phyloP scores from a whole-genome alignment of 164 flowering plant species.

The Piper betle region DNA sequence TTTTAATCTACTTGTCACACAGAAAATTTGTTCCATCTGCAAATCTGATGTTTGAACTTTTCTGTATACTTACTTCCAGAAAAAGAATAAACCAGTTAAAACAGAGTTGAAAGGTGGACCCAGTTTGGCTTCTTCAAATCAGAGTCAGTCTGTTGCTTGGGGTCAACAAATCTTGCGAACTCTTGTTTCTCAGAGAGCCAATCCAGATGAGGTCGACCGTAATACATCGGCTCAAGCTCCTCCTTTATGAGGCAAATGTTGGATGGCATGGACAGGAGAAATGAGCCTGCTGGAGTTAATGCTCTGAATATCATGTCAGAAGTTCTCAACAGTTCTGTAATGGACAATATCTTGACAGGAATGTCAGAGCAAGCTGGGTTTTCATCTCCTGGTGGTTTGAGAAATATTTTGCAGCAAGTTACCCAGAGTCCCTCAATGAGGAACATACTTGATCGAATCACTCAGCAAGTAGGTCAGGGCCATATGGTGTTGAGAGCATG shows the following conservation, averaged over 20 bases:
- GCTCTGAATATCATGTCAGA: too few relatives aligned
- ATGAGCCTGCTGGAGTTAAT: slow-evolving; percentile 26
- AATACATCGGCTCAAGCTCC: slow-evolving; percentile 14
- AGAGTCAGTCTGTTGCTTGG: slow-evolving; percentile 11
- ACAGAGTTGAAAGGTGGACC: slow-evolving; percentile 15
- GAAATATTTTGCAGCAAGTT: slow-evolving; percentile 67
- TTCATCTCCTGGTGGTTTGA: slow-evolving; percentile 63
- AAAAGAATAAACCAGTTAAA: slow-evolving; percentile 29
- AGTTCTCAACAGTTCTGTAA: slow-evolving; percentile 50
- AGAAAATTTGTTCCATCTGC: not conserved
- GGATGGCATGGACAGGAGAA: slow-evolving; percentile 12
- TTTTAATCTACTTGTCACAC: not conserved
- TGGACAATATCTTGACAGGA: slow-evolving; percentile 60
- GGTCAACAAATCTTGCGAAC: slow-evolving; percentile 40
- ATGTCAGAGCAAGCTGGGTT: slow-evolving; percentile 72
- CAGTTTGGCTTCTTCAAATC: slow-evolving; percentile 4
- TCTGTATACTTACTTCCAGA: slow-evolving; percentile 12
- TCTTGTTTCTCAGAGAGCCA: slow-evolving; percentile 29
- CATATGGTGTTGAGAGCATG: slow-evolving; percentile 51
- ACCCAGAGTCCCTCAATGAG: slow-evolving; percentile 70
- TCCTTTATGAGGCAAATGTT: slow-evolving; percentile 13
- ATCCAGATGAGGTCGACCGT: slow-evolving; percentile 12
- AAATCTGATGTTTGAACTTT: not conserved
- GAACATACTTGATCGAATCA: slow-evolving; percentile 64
- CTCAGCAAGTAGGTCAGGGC: slow-evolving; percentile 47